Conservation (phyloP, 371 early-diverging fungal genomes). For the Circinella minor region DNA sequence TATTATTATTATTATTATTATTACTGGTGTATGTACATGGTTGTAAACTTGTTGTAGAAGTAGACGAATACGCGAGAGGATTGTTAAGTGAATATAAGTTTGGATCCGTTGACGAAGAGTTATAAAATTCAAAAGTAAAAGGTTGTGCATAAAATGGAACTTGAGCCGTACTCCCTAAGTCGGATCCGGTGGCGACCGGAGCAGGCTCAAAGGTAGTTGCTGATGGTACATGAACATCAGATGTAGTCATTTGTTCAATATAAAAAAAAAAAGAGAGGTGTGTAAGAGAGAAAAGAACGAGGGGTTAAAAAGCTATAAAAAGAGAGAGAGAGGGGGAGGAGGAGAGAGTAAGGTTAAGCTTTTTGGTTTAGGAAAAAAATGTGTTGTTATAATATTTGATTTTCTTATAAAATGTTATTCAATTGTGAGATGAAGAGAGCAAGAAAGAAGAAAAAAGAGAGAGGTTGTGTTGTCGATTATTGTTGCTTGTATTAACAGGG, state of each 20-base stretch:
- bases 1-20: neutral
- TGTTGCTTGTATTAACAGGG: too few species aligned
- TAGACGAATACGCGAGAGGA: neutral
- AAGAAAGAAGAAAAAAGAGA: too few species aligned
- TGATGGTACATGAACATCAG: conserved; percentile 26
- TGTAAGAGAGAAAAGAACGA: neutral
- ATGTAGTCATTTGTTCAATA: conserved; percentile 23
- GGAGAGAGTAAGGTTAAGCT: neutral
- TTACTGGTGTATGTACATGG: neutral
- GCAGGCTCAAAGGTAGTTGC: conserved; percentile 21
- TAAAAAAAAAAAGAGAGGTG: neutral
- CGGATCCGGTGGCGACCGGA: conserved; percentile 11
- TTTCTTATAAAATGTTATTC: too few species aligned
- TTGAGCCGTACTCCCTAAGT: conserved; percentile 5
- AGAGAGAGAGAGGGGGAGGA: neutral
- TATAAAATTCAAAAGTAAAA: conserved; percentile 9
- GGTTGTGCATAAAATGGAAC: conserved; percentile 15
- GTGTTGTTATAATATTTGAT: too few species aligned
- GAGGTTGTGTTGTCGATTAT: too few species aligned
- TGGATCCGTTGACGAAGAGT: conserved; percentile 11
- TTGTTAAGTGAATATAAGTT: conserved; percentile 19
- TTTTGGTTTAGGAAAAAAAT: too few species aligned
- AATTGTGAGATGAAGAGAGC: too few species aligned
- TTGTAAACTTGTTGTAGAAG: too few species aligned
- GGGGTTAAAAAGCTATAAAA: neutral